Evolutionary conservation across 148 eudicot species (phyloP).

Genomic region (Rhododendron mucronatum): DNA sequence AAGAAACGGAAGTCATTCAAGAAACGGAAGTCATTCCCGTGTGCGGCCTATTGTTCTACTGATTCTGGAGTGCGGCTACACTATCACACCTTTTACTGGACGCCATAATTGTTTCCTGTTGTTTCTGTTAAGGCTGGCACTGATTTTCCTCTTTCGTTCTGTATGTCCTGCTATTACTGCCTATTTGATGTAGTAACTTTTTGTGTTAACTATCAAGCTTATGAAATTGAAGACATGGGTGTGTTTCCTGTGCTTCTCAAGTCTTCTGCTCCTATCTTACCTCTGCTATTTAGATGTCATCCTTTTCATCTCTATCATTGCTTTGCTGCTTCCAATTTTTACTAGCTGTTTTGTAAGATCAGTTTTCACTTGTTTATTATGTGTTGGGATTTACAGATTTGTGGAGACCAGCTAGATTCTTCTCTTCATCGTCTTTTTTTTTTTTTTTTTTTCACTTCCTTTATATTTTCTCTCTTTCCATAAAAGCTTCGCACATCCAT

Average conservation of each 20-base stretch:
- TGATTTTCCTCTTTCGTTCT: background rate
- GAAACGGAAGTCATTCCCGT: slow-evolving; percentile 16
- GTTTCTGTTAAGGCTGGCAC: background rate
- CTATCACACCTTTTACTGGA: background rate
- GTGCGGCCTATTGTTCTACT: background rate
- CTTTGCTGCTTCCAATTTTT: background rate
- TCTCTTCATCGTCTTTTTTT: background rate
- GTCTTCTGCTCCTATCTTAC: background rate
- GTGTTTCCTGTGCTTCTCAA: background rate
- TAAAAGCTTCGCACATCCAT: background rate
- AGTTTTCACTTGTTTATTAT: too few species aligned
- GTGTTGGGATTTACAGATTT: too few species aligned
- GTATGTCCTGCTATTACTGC: background rate
- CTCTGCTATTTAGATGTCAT: background rate
- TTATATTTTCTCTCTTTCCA: background rate
- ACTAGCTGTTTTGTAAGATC: background rate
- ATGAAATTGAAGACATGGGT: background rate
- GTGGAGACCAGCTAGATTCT: too few species aligned
- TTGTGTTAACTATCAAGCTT: background rate
- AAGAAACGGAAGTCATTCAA: slow-evolving; percentile 26
- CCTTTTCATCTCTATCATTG: background rate
- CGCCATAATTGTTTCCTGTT: background rate
- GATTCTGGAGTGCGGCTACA: background rate
- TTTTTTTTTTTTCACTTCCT: too few species aligned
- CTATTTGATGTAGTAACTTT: background rate